Conservation (phyloP, 2,329 filamentous ascomycete genomes). For the Albifimbria verrucaria region DNA sequence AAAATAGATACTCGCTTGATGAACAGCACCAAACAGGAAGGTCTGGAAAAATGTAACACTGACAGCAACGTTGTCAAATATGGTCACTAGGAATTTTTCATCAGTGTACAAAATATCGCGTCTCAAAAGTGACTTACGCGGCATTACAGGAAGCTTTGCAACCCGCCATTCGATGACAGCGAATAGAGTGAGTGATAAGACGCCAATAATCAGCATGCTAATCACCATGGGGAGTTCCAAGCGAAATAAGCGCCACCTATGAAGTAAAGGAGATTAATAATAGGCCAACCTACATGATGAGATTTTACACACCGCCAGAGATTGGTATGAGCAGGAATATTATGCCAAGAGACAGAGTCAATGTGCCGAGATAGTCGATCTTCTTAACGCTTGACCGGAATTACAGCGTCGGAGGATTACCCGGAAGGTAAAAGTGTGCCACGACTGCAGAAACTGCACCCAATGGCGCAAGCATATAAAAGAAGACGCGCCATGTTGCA, state of each 20-base stretch:
- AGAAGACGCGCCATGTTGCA: constrained; percentile 40
- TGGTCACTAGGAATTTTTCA: constrained; percentile 29
- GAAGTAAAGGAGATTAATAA: background rate
- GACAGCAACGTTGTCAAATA: constrained; percentile 54
- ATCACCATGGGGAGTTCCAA: background rate
- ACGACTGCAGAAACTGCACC: constrained; percentile 41
- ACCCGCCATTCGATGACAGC: constrained; percentile 23
- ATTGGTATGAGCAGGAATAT: constrained; percentile 62
- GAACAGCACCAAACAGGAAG: constrained; percentile 57
- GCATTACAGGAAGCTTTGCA: constrained; percentile 73
- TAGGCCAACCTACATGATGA: background rate
- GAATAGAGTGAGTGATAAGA: background rate
- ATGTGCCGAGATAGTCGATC: constrained; percentile 57
- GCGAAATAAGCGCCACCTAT: background rate
- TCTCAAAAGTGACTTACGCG: constrained; percentile 26
- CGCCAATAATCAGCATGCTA: background rate
- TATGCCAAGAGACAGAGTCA: constrained; percentile 52
- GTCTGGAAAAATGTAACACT: constrained; percentile 54
- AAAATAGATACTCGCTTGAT: constrained; percentile 59
- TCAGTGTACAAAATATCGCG: background rate
- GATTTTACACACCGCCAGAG: constrained; percentile 42
- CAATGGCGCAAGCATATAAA: constrained; percentile 48
- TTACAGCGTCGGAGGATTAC: constrained; percentile 43
- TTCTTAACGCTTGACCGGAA: constrained; percentile 46
- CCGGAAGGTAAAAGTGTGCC: constrained; percentile 46